phyloP scores from a whole-genome alignment of 2,329 filamentous ascomycete genomes.

The Trichoderma cornu-damae region DNA sequence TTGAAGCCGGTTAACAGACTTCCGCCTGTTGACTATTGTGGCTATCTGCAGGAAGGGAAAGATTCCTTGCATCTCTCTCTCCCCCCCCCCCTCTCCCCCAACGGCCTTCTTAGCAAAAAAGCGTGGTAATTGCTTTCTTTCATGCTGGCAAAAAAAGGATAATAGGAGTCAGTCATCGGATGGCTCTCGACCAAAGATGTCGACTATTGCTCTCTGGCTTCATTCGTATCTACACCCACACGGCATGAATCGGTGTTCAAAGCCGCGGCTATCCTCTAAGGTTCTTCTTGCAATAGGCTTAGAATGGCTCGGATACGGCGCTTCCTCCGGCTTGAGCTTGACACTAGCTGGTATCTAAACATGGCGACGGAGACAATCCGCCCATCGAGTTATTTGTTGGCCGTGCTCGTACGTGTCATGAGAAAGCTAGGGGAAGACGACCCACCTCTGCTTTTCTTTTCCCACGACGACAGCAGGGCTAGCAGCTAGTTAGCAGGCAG shows the following conservation, averaged over 20 bases:
- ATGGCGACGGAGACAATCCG: not conserved
- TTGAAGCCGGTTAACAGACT: not conserved
- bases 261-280: conserved; percentile 1
- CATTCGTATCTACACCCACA: not conserved
- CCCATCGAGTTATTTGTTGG: not conserved
- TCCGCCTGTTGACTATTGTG: not conserved
- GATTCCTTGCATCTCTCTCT: not conserved
- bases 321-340: not conserved
- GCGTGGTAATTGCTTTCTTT: not conserved
- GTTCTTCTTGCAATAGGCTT: not conserved
- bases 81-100: not conserved
- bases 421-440: not conserved
- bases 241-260: conserved; percentile 1
- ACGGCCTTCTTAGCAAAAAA: not conserved
- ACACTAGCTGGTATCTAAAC: not conserved
- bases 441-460: not conserved
- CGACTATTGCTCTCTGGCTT: not conserved
- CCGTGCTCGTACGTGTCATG: not conserved
- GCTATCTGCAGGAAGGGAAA: not conserved
- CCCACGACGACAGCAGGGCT: not conserved
- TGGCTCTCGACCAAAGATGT: not conserved
- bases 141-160: not conserved
- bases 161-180: not conserved
- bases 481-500: too few relatives aligned
- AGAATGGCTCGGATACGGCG: not conserved